phyloP scores from a whole-genome alignment of 805 yeast species.

The Saturnispora dispora region DNA sequence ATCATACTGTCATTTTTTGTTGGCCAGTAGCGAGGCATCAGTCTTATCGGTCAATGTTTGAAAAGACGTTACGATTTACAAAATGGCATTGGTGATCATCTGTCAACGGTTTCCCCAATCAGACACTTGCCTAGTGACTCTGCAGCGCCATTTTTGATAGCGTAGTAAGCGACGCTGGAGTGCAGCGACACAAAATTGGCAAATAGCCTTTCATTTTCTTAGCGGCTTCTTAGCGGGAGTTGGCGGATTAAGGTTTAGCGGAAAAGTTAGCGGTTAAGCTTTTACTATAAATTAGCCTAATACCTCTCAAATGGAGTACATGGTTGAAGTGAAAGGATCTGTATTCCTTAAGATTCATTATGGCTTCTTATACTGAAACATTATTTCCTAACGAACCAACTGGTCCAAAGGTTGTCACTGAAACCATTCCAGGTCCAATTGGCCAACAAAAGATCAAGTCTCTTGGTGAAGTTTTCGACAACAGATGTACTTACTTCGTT shows the following conservation, averaged over 20 bases:
- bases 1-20: background rate
- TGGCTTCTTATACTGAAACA: slow-evolving; percentile 36
- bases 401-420: slow-evolving; percentile 52
- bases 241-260: background rate
- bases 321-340: too few species aligned
- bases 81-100: background rate
- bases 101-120: background rate
- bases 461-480: slow-evolving; percentile 56
- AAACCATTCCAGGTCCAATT: slow-evolving; percentile 68
- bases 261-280: background rate
- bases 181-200: background rate
- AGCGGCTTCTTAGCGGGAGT: background rate
- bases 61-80: background rate
- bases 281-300: background rate
- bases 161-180: background rate
- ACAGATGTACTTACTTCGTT: slow-evolving; percentile 64
- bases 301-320: background rate
- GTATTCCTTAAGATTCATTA: background rate
- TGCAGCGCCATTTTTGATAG: background rate
- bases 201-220: background rate
- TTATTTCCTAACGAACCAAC: slow-evolving; percentile 79
- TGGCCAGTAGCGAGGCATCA: background rate
- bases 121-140: background rate
- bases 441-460: slow-evolving; percentile 43
- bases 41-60: background rate